Conservation (phyloP, 805 yeast genomes). For the Tetrapisispora phaffii region DNA sequence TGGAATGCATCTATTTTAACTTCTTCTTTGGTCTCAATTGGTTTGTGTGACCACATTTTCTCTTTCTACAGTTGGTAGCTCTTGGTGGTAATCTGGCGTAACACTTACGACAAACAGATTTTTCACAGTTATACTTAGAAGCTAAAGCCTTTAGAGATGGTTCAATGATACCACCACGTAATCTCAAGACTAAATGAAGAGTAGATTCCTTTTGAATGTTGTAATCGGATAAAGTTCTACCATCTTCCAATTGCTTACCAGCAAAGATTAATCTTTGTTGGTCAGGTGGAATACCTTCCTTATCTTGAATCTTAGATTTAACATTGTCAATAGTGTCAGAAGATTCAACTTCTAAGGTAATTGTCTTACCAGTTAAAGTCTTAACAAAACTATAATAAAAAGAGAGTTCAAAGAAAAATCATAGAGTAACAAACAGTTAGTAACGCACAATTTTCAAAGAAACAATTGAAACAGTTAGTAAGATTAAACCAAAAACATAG, state of each 20-base stretch:
- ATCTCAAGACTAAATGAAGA: constrained; percentile 88
- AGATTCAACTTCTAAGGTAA: constrained; percentile 97
- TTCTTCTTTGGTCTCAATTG: constrained; percentile 99
- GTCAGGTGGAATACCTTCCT: constrained; percentile 99
- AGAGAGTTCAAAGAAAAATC: background rate
- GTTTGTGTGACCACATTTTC: constrained; percentile 99
- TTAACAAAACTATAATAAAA: constrained; percentile 49
- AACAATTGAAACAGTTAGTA: background rate
- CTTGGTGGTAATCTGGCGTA: constrained; percentile 99
- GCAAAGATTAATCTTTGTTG: constrained; percentile 99
- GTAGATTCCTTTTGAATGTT: constrained; percentile 99
- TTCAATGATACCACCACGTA: constrained; percentile 99
- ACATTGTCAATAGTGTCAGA: constrained; percentile 98
- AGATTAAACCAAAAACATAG: too few relatives aligned
- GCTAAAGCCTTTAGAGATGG: constrained; percentile 99
- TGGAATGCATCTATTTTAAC: constrained; percentile 65
- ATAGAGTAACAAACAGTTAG: too few relatives aligned
- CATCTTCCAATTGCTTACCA: constrained; percentile 99
- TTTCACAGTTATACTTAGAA: constrained; percentile 99
- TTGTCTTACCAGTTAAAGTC: constrained; percentile 85
- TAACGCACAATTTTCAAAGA: too few relatives aligned
- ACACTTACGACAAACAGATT: constrained; percentile 98
- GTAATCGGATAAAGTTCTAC: constrained; percentile 98
- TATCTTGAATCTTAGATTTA: constrained; percentile 97
- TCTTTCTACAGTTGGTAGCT: constrained; percentile 99